Evolutionary conservation across 441 rosid species (phyloP), one percentile per base, ranked within the genome.

Genomic region (Populus hybrid): DNA sequence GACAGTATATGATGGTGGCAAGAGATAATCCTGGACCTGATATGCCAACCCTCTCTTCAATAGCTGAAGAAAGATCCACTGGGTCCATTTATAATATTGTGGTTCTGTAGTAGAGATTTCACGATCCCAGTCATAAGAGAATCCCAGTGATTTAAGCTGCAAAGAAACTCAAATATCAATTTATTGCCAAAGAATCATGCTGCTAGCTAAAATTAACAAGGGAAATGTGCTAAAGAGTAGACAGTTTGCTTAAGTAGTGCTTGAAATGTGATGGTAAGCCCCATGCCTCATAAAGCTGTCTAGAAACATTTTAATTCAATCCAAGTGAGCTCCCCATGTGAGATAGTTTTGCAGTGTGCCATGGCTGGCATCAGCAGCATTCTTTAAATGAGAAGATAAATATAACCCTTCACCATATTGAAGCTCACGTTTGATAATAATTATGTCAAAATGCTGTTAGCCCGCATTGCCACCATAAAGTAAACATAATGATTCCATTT

Each of bases 51-150:
- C 99, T 87, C 97, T 90, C 91, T 91, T 94, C 81, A 92, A 83
- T 78, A 95, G 85, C 87, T 94, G 99, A 83, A 95, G 98, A 88
- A 94, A 95, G 73, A 95, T 92, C 99, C 99, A 95, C 18, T 92
- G 98, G 57, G 99, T 95, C 98, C 99, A 95, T 81, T 90, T 94
- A 80, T 94, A 94, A 73, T 91, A 94, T 67, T 89, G 90, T 10
- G 99, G 98, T 83, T 94, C 97, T 36, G 83, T 89, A n/a, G 99
- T 95, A 30, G 97, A 94, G 81, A 95, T 87, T 84, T 94, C 99
- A 65, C 97, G 95, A 76, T 94, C 95, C 99, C 99, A 95, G 71
- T 95, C 99, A 73, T 94, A 95, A 5, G 99, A 95, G 83, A 95
- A 94, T 4, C 99, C 99, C 77, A 95, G 76, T 23, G 92, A 91